Evolutionary conservation across 2,329 filamentous ascomycete genomes (phyloP).

Genomic region (Clathrospora elynae): DNA sequence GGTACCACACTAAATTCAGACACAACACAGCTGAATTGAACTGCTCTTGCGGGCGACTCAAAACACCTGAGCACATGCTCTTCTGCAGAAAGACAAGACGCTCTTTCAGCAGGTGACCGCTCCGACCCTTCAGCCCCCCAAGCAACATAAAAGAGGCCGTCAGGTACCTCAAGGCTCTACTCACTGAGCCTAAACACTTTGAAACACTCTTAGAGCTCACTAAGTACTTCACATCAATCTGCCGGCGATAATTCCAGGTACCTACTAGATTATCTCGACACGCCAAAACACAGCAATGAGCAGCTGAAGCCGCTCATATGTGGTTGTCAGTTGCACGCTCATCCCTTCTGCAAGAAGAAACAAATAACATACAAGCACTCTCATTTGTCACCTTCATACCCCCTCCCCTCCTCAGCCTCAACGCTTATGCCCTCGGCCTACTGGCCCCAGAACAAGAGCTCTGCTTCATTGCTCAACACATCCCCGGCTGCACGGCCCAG

Average conservation of each 20-base stretch:
- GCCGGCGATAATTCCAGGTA: too few species aligned
- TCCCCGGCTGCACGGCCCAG: background rate
- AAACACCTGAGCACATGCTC: background rate
- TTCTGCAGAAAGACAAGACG: background rate
- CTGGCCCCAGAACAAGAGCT: conserved; percentile 4
- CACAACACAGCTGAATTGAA: conserved; percentile 2
- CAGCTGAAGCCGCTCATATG: too few species aligned
- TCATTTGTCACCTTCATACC: conserved; percentile 2
- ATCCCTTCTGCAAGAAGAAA: too few species aligned
- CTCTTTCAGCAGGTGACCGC: conserved; percentile 1
- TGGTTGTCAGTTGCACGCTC: too few species aligned
- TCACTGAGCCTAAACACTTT: conserved; percentile 1
- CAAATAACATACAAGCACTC: too few species aligned
- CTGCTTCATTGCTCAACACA: conserved; percentile 4
- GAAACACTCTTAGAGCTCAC: conserved; percentile 2
- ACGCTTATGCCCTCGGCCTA: conserved; percentile 1
- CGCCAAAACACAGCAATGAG: too few species aligned
- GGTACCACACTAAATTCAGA: conserved; percentile 2
- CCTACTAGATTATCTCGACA: too few species aligned
- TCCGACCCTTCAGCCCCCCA: conserved; percentile 4
- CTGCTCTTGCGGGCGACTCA: conserved; percentile 5
- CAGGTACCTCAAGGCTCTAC: background rate
- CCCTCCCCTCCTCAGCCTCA: conserved; percentile 3
- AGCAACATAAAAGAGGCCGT: conserved; percentile 5
- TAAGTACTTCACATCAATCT: background rate